Conservation (phyloP, 2,329 filamentous ascomycete species). For the Colletotrichum sp. region DNA sequence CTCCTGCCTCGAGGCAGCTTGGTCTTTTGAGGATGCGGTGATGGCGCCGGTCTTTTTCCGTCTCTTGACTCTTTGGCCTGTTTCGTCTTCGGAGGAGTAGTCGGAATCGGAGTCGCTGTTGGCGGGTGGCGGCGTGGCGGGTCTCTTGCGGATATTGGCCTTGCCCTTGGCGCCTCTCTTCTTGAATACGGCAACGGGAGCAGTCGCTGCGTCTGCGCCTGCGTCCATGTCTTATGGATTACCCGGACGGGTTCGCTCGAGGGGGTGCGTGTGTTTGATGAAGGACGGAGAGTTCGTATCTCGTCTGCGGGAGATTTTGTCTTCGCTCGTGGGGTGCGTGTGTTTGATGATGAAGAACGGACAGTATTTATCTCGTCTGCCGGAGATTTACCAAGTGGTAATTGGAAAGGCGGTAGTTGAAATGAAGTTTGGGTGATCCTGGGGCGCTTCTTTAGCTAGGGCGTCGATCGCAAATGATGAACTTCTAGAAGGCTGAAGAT, state of each 20-base stretch:
- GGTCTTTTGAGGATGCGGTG: constrained; percentile 65
- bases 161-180: constrained; percentile 81
- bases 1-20: constrained; percentile 42
- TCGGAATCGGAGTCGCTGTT: constrained; percentile 64
- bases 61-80: constrained; percentile 79
- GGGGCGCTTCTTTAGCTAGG: not conserved
- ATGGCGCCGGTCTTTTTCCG: constrained; percentile 72
- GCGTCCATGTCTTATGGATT: not conserved
- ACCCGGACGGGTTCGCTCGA: not conserved
- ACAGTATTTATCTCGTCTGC: not conserved
- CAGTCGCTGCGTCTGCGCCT: constrained; percentile 21
- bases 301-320: not conserved
- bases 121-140: constrained; percentile 76
- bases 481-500: constrained; percentile 18
- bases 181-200: constrained; percentile 77
- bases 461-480: not conserved
- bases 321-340: not conserved
- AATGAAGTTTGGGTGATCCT: not conserved
- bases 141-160: constrained; percentile 79
- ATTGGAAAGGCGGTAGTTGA: not conserved
- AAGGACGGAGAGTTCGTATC: not conserved
- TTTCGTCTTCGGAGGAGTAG: constrained; percentile 77
- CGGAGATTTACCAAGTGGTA: not conserved
- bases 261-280: not conserved
- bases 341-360: not conserved